Base-by-base conservation (phyloP, 192 early-diverging fungal genomes). In the Mortierella hygrophila region DNA sequence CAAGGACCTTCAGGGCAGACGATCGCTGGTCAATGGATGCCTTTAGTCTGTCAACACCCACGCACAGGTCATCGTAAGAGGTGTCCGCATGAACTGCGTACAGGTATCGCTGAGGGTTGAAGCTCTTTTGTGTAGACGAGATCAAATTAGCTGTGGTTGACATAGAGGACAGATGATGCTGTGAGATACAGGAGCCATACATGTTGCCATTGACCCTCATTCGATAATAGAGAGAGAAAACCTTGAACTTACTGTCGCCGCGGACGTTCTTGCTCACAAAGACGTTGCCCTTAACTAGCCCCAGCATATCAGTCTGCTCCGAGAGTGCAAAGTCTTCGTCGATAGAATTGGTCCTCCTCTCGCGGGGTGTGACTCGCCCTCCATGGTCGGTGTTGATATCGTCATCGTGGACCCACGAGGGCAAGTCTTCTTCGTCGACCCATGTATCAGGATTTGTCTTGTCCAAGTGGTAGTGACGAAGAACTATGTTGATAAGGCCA, bases 1-100 rank as follows among this genome's bases (percentile, higher is more conserved):
- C 98, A 35, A 98, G 85, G 42, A 93, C 94, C 79, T 97, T 97
- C 26, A 98, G 90, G 1, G 94, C 96, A 65, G 97, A 97, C 0
- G 94, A 91, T n/a, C 96, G 93, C 76, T 97, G 93, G 65, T 94
- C 93, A 41, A 98, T 95, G 8, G 94, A 92, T 73, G 86, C 88
- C 69, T 94, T 90, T 41, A 99, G 88, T 9, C 89, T 88, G 42
- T 94, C 87, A n/a, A 94, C 92, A 6, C 97, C 98, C 29, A 85
- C 79, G 47, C 95, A 93, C 49, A 99, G 89, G 29, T 98, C 97
- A 1, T 92, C 91, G 81, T 95, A 98, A 6, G 95, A 90, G n/a
- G 98, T 97, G 68, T 94, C 92, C 37, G 90, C 90, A 89, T 99
- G 98, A 0, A 98, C 95, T 26, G 93, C 90, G 13, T 93, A 91